Base-by-base conservation (phyloP, 768 basidiomycete species). In the Auricularia cornea region DNA sequence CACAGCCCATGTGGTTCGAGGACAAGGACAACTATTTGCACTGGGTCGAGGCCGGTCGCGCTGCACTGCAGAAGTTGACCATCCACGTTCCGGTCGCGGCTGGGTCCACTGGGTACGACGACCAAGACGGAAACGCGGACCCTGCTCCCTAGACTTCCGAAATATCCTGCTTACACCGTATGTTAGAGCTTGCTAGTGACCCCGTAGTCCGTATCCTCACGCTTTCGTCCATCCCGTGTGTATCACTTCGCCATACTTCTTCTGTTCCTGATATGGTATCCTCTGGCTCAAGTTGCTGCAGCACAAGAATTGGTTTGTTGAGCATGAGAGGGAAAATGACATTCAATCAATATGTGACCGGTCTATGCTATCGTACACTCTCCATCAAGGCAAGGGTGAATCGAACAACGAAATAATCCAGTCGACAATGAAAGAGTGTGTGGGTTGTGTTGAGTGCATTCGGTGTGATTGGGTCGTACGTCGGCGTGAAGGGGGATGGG, bases 21-120 rank as follows among this genome's bases (percentile, higher is more conserved):
- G 73, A 84, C 33, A 62, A 71, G 5, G 69, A 62, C 20, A 72
- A 77, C 10, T 35, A 84, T 63, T 60, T 63, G 18, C 76, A 78
- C 66, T 89, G 88, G 88, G 83, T 79, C 1, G 66, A 66, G 40
- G 72, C 75, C 14, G 88, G 88, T 3, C 76, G 81, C 26, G 68
- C 67, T 57, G 81, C 83, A n/a, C 70, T 88, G 62, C 69, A 71
- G 3, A 76, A 70, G 64, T 70, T 89, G 35, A 79, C 76, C 11
- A 81, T 89, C 44, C 35, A 38, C 35, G 35, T 38, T 10, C 35
- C 35, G 8, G 35, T 38, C 8, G 16, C 35, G 16, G 35, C 35
- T 38, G 8, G 10, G 8, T 10, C 35, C 35, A 14, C 8, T 5
- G 35, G 10, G 35, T 38, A 38, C 35, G 35, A 38, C 16, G 35